Evolutionary conservation across 106 monocot species (phyloP).

Genomic region (Dendrobium officinale): DNA sequence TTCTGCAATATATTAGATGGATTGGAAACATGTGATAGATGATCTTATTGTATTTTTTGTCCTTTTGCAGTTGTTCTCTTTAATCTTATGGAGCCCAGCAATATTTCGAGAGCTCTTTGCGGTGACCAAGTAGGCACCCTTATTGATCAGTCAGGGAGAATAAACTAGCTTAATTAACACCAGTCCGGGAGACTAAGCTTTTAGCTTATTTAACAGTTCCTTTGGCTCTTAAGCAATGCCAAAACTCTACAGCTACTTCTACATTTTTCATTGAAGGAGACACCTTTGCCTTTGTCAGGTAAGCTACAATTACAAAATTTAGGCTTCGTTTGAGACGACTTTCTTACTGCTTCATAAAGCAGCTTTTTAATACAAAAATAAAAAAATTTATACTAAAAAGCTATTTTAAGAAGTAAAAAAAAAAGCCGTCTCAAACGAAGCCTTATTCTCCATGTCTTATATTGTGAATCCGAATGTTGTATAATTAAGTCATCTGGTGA

Average conservation of each 20-base stretch:
- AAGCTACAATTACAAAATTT: too few species aligned
- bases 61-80: slow-evolving; percentile 72
- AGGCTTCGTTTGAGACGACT: too few species aligned
- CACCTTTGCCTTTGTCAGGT: too few species aligned
- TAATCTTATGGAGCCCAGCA: slow-evolving; percentile 80
- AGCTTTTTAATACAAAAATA: too few species aligned
- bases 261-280: not conserved
- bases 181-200: too few species aligned
- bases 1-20: too few species aligned
- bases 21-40: too few species aligned
- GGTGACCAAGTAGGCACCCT: slow-evolving; percentile 90
- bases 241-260: not conserved
- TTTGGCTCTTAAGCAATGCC: not conserved
- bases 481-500: not conserved
- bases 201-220: too few species aligned
- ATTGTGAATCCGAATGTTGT: not conserved
- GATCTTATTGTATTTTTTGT: not conserved
- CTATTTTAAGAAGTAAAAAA: too few species aligned
- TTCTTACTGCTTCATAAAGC: too few species aligned
- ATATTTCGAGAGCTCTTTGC: slow-evolving; percentile 83
- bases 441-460: not conserved
- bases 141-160: slow-evolving; percentile 72
- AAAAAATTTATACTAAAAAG: too few species aligned
- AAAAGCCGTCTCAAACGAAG: too few species aligned
- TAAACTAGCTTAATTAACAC: slow-evolving; percentile 27